phyloP scores from a whole-genome alignment of 306 rosid species.

The Arachis hypogaea region DNA sequence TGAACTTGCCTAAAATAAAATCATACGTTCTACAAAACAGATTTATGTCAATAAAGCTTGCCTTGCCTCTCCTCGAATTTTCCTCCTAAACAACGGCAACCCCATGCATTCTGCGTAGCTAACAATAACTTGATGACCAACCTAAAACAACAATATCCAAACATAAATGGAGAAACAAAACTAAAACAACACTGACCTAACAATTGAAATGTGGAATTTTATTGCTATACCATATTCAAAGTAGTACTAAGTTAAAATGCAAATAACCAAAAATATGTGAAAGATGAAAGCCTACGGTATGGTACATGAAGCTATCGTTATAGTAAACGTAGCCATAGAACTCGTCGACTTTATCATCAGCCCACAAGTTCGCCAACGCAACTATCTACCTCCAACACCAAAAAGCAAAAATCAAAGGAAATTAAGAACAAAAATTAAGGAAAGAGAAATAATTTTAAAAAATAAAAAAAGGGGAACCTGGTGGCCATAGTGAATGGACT shows the following conservation, averaged over 20 bases:
- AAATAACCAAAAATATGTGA: slow-evolving; percentile 9
- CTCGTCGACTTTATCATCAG: slow-evolving; percentile 69
- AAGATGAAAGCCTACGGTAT: slow-evolving; percentile 65
- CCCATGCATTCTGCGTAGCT: slow-evolving; percentile 97
- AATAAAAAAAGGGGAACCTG: slow-evolving; percentile 50
- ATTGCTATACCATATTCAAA: neutral
- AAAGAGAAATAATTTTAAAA: neutral
- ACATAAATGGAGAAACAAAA: slow-evolving; percentile 20
- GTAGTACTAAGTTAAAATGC: neutral
- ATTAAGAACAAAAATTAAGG: neutral
- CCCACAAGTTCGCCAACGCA: slow-evolving; percentile 89
- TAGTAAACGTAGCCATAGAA: slow-evolving; percentile 92
- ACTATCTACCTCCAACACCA: slow-evolving; percentile 61
- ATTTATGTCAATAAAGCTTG: slow-evolving; percentile 58
- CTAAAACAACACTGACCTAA: slow-evolving; percentile 2
- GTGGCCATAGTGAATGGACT: slow-evolving; percentile 75
- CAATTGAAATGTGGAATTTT: neutral
- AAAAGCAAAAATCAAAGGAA: neutral
- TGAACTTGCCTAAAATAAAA: slow-evolving; percentile 38
- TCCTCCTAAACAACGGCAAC: slow-evolving; percentile 87
- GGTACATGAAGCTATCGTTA: slow-evolving; percentile 95
- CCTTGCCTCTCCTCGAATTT: slow-evolving; percentile 94
- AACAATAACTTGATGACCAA: slow-evolving; percentile 91
- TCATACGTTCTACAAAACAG: slow-evolving; percentile 37
- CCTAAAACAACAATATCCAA: slow-evolving; percentile 40